Evolutionary conservation across 2,329 filamentous ascomycete species (phyloP), one percentile per base, ranked within the genome.

Genomic region (Verticillium tricorpus): DNA sequence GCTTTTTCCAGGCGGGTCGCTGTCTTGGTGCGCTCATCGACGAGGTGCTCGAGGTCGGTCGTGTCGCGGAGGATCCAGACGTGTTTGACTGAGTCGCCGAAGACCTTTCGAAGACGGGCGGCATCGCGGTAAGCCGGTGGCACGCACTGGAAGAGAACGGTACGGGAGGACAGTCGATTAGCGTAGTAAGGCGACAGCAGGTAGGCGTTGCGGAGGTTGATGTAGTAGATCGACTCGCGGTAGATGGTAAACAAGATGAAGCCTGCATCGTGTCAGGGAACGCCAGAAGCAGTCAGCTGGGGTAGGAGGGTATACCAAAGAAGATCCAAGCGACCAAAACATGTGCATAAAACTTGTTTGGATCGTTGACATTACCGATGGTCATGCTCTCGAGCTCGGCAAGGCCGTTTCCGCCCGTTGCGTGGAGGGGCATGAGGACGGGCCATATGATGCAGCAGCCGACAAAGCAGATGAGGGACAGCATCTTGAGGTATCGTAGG

Each of bases 161-260:
- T 97, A 32, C 93, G 87, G 0, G 93, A 93, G 0, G 94, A 97
- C 52, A 98, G 87, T 19, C 93, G 89, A 67, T 88, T 89, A 32
- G 92, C 85, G 71, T 96, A 94, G 58, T 90, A 81, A 1, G 91
- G 92, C 2, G 92, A 91, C 61, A 96, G 82, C n/a, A 93, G 86
- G 78, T 96, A 98, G 1, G 94, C 94, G 77, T 98, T 95, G 66
- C 94, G 91, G 59, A 98, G 78, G 69, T 96, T 96, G 78, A 97
- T 91, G 75, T 93, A 96, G 83, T 89, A 98, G 69, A 99, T 89
- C 71, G 89, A 89, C 76, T 99, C 95, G 64, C 95, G 87, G 34
- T 92, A 92, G 60, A 99, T 87, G 70, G 92, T 91, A 76, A 92
- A 94, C 75, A 97, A 88, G 63, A 99, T 83, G 73, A 98, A 97